Base-by-base conservation (phyloP, 805 yeast species). In the Sugiyamaella mastotermitis region DNA sequence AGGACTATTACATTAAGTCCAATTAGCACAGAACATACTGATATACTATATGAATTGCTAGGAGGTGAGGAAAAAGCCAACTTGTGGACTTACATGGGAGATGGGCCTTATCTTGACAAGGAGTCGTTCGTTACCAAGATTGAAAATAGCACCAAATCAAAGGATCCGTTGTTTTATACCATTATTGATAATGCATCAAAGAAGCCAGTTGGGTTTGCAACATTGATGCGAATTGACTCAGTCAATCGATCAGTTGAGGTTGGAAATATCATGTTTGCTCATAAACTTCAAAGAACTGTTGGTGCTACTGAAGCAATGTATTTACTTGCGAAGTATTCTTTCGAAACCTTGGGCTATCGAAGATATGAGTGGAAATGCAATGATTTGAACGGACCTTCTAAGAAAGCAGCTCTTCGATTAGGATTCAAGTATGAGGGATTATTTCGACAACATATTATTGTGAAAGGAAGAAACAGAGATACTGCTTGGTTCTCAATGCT, bases 301-400 rank as follows among this genome's bases (percentile, higher is more conserved):
- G 42, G 48, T 19, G 54, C 61, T 7, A 60, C 65, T 1, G 66
- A 61, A 35, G 59, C 57, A 2, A 51, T 52, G 33, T 60, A 48
- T 40, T 45, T 60, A 22, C 32, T 58, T 39, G 48, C 53, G 46
- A 46, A 45, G 25, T 46, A 57, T 32, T 61, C 53, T 1, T 57
- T 60, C 33, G 58, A 55, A 2, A 40, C 26, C 7, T 45, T 57
- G 31, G 52, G 56, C 2, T 55, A 57, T 41, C 47, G 66, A 14
- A 48, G 65, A 11, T 50, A 45, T 33, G 63, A 60, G 39, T 61
- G 66, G 66, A 59, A 56, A 39, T 61, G 64, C 42, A 52, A 60
- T 41, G 45, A 49, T 25, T 47, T 52, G 22, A 58, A 60, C 31
- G 50, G 31, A 10, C 57, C 60, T 1, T 58, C 63, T 2, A 43